Conservation (phyloP, 73 alveolate genomes). For the Breviolum minutum region DNA sequence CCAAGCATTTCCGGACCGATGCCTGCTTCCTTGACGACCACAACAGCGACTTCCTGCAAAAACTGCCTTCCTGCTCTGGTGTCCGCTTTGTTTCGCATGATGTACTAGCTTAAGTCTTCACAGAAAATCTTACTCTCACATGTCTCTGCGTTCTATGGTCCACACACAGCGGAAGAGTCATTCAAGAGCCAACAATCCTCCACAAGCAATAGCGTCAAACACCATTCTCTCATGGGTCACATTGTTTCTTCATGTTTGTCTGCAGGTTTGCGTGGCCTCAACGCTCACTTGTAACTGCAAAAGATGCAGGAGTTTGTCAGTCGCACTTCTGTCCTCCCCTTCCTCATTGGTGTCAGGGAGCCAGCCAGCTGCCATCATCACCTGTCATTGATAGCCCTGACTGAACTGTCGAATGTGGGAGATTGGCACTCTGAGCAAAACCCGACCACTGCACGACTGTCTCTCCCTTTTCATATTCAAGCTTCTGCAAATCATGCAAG, state of each 20-base stretch:
- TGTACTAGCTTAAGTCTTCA: not conserved
- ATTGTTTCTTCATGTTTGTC: not conserved
- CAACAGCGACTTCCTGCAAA: not conserved
- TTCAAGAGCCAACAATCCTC: conserved; percentile 83
- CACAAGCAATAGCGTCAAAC: no score
- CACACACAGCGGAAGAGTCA: conserved; percentile 9
- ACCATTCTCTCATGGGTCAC: not conserved
- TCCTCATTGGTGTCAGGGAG: conserved; percentile 65
- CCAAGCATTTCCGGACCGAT: conserved; percentile 42
- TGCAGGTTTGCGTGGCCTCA: not conserved
- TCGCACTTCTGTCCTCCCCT: conserved; percentile 47
- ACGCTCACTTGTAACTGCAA: not conserved
- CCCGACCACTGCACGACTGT: not conserved
- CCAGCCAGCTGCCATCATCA: conserved; percentile 92
- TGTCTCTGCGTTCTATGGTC: not conserved
- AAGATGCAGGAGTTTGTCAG: not conserved
- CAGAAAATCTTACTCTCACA: not conserved
- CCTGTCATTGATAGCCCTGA: conserved; percentile 4
- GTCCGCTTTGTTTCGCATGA: not conserved
- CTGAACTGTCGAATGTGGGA: not conserved
- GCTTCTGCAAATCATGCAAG: not conserved
- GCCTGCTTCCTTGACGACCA: conserved; percentile 22
- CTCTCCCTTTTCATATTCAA: no score
- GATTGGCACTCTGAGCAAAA: not conserved
- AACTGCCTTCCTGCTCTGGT: not conserved